phyloP scores from a whole-genome alignment of 2,329 filamentous ascomycete species.

The Sclerotiophoma versabilis region DNA sequence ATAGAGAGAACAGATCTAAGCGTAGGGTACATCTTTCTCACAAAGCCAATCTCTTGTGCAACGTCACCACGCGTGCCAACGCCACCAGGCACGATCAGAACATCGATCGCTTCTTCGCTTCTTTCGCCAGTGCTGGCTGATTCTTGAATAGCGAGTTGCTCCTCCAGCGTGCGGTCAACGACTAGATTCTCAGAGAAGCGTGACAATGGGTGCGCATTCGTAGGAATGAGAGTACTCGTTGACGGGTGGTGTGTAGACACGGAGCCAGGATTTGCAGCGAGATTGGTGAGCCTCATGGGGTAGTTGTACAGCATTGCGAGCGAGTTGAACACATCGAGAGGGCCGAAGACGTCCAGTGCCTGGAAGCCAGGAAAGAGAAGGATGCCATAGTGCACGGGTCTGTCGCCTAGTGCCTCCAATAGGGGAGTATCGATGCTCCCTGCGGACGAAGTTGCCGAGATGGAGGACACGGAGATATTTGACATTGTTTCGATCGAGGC shows the following conservation, averaged over 20 bases:
- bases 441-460: background rate
- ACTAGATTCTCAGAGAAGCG: slow-evolving; percentile 27
- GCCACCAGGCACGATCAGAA: slow-evolving; percentile 72
- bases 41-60: slow-evolving; percentile 54
- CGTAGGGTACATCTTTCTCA: slow-evolving; percentile 55
- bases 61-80: slow-evolving; percentile 52
- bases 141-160: slow-evolving; percentile 26
- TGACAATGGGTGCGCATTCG: slow-evolving; percentile 23
- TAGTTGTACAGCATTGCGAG: slow-evolving; percentile 36
- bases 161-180: slow-evolving; percentile 24
- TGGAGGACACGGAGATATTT: background rate
- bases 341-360: slow-evolving; percentile 50
- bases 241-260: slow-evolving; percentile 31
- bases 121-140: slow-evolving; percentile 2
- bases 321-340: slow-evolving; percentile 54
- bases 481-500: slow-evolving; percentile 1
- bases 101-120: slow-evolving; percentile 50
- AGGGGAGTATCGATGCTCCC: slow-evolving; percentile 7
- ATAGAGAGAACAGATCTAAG: slow-evolving; percentile 66
- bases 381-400: slow-evolving; percentile 30
- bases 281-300: slow-evolving; percentile 38
- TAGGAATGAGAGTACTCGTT: slow-evolving; percentile 23
- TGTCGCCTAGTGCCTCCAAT: slow-evolving; percentile 20
- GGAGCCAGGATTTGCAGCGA: slow-evolving; percentile 30
- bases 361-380: slow-evolving; percentile 34